Evolutionary conservation across 768 basidiomycete species (phyloP).

Genomic region (Serendipita sp.): DNA sequence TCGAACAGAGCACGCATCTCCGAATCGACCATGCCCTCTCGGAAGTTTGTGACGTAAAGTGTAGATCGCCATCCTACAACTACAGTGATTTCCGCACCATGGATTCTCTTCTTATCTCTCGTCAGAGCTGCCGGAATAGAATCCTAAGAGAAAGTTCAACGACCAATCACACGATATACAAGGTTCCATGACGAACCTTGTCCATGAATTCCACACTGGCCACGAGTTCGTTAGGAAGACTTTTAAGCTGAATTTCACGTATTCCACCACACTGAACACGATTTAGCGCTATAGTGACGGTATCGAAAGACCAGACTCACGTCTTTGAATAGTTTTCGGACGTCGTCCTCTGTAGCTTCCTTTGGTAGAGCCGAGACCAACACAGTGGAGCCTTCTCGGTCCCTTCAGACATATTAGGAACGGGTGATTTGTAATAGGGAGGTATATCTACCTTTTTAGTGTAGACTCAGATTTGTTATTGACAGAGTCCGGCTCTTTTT

Average conservation of each 20-base stretch:
- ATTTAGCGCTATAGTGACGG: background rate
- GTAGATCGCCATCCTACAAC: slow-evolving; percentile 90
- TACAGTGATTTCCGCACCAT: slow-evolving; percentile 61
- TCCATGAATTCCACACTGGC: slow-evolving; percentile 82
- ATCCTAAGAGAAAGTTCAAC: slow-evolving; percentile 30
- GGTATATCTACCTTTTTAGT: slow-evolving; percentile 8
- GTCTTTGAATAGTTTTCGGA: slow-evolving; percentile 69
- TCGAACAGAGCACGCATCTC: slow-evolving; percentile 61
- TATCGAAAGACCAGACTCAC: slow-evolving; percentile 27
- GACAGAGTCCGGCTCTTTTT: background rate
- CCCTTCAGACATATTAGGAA: slow-evolving; percentile 30
- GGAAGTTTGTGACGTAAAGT: slow-evolving; percentile 91
- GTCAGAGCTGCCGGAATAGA: slow-evolving; percentile 75
- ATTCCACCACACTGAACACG: slow-evolving; percentile 63
- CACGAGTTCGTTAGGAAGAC: slow-evolving; percentile 39
- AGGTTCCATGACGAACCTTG: slow-evolving; percentile 25
- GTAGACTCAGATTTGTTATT: background rate
- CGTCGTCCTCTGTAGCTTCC: slow-evolving; percentile 42
- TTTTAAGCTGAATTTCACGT: slow-evolving; percentile 68
- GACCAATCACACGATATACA: too few species aligned
- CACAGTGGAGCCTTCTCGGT: slow-evolving; percentile 88
- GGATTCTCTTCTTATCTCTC: slow-evolving; percentile 82
- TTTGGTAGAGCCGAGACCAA: slow-evolving; percentile 60
- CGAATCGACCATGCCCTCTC: slow-evolving; percentile 64
- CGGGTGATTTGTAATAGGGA: background rate